Evolutionary conservation across 371 early-diverging fungal genomes (phyloP).

Genomic region (Rhizopus microsporus): DNA sequence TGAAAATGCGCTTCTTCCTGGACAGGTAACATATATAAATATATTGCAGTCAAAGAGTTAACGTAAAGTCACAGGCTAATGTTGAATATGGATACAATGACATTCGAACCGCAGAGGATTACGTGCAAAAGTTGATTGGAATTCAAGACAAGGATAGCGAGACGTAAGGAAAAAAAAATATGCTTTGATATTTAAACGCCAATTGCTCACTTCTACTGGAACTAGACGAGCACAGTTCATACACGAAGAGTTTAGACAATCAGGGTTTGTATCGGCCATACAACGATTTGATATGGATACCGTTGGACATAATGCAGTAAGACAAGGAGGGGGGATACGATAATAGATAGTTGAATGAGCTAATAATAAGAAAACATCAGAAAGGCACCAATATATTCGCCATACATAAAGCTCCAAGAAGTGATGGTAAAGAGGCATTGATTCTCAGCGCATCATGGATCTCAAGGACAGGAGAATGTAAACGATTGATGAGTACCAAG

Average conservation of each 20-base stretch:
- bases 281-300: slow-evolving; percentile 51
- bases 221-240: slow-evolving; percentile 58
- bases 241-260: slow-evolving; percentile 45
- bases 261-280: slow-evolving; percentile 62
- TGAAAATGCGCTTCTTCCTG: slow-evolving; percentile 85
- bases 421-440: slow-evolving; percentile 90
- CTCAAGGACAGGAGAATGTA: slow-evolving; percentile 57
- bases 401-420: slow-evolving; percentile 80
- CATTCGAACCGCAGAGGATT: slow-evolving; percentile 53
- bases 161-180: slow-evolving; percentile 18
- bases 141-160: slow-evolving; percentile 28
- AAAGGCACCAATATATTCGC: slow-evolving; percentile 84
- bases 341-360: background rate
- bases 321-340: background rate
- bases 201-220: background rate
- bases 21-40: slow-evolving; percentile 50
- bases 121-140: slow-evolving; percentile 31
- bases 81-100: slow-evolving; percentile 54
- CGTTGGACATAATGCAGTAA: slow-evolving; percentile 19
- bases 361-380: slow-evolving; percentile 10
- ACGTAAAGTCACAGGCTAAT: slow-evolving; percentile 43
- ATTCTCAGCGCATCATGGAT: slow-evolving; percentile 81
- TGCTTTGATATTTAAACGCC: background rate
- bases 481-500: background rate
- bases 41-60: background rate